Conservation (phyloP, 176 grass and related monocot genomes). For the Ampelocalamus luodianensis region DNA sequence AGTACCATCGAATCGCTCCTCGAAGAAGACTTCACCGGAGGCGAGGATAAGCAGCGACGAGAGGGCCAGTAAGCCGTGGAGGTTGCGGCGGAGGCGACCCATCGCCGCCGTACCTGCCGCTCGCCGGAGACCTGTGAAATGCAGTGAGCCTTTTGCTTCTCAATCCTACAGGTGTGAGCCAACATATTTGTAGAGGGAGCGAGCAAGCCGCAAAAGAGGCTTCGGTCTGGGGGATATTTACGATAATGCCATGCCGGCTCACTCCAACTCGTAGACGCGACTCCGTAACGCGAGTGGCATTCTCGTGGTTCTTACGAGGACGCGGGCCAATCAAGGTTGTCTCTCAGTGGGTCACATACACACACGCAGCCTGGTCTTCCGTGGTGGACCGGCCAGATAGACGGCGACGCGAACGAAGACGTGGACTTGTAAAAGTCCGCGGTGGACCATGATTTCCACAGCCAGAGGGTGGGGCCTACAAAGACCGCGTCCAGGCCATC, state of each 20-base stretch:
- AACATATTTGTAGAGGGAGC: conserved; percentile 48
- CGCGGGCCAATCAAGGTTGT: neutral
- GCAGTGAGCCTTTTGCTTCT: neutral
- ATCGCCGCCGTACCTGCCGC: conserved; percentile 24
- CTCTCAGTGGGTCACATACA: neutral
- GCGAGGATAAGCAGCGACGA: conserved; percentile 51
- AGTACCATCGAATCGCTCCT: conserved; percentile 88
- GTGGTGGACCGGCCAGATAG: conserved; percentile 38
- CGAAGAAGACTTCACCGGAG: conserved; percentile 72
- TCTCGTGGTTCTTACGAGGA: neutral
- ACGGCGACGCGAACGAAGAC: conserved; percentile 38
- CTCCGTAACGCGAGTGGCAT: neutral
- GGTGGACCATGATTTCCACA: conserved; percentile 4
- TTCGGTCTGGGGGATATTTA: rapidly evolving
- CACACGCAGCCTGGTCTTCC: neutral
- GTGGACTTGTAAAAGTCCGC: conserved; percentile 26
- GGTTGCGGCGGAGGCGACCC: conserved; percentile 1
- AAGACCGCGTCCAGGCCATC: neutral
- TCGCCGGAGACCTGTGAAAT: neutral
- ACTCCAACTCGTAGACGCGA: neutral
- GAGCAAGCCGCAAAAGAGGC: neutral
- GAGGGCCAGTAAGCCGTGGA: conserved; percentile 36
- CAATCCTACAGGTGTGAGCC: neutral
- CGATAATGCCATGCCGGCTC: neutral
- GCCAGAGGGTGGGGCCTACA: neutral